Conservation (phyloP, 176 grass and related monocot genomes). For the Aegilops longissima region DNA sequence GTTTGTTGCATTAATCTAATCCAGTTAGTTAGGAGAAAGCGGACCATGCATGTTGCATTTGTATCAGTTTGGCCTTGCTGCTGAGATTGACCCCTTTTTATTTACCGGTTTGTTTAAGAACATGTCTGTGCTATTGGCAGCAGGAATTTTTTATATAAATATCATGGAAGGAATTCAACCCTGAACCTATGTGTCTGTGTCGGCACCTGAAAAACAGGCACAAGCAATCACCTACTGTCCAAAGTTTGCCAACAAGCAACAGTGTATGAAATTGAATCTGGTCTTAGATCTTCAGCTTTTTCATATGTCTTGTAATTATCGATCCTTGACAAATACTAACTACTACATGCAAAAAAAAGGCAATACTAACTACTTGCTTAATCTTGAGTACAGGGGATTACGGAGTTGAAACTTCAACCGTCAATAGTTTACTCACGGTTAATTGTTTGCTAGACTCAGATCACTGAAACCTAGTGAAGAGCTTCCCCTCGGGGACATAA, state of each 20-base stretch:
- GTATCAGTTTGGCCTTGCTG: constrained; percentile 25
- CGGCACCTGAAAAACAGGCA: constrained; percentile 34
- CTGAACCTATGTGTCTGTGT: constrained; percentile 34
- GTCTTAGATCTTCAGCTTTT: neutral
- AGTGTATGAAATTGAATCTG: constrained; percentile 17
- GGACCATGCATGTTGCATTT: constrained; percentile 27
- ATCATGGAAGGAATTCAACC: neutral
- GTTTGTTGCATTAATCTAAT: neutral
- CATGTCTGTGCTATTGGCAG: constrained; percentile 22
- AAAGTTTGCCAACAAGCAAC: neutral
- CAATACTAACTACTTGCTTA: neutral
- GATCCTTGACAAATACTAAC: neutral
- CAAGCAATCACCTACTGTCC: constrained; percentile 16
- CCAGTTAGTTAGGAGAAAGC: constrained; percentile 34
- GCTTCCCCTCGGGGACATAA: neutral
- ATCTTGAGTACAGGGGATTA: neutral
- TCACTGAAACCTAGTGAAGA: neutral
- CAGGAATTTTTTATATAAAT: constrained; percentile 15
- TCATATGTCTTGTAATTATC: constrained; percentile 13
- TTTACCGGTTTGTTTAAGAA: neutral
- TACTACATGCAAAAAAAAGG: no score
- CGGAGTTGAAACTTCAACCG: neutral
- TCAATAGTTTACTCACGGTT: neutral
- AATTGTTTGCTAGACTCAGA: constrained; percentile 7
- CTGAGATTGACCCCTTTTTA: neutral